Evolutionary conservation across 2,329 filamentous ascomycete species (phyloP).

Genomic region (Dichotomopilus funicola): DNA sequence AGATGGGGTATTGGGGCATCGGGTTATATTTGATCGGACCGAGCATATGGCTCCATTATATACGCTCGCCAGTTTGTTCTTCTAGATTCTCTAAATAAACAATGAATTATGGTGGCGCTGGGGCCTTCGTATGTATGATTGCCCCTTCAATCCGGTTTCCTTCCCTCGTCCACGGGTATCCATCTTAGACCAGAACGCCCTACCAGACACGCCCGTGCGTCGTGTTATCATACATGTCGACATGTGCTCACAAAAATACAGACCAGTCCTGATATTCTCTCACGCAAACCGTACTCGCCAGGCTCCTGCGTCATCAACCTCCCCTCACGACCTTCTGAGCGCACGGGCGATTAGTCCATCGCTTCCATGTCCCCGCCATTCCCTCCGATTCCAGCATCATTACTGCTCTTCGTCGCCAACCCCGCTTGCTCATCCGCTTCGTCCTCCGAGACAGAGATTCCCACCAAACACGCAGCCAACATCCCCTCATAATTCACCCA

Average conservation of each 20-base stretch:
- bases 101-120: not conserved
- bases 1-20: too few species aligned
- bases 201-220: not conserved
- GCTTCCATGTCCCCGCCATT: slow-evolving; percentile 56
- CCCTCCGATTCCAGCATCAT: slow-evolving; percentile 21
- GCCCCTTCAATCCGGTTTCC: not conserved
- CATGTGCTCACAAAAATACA: not conserved
- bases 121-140: not conserved
- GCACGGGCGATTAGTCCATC: slow-evolving; percentile 14
- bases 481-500: slow-evolving; percentile 71
- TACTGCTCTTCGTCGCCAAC: too few species aligned
- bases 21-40: too few species aligned
- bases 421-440: slow-evolving; percentile 31
- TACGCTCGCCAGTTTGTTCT: too few species aligned
- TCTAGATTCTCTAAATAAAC: not conserved
- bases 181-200: slow-evolving; percentile 6
- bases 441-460: slow-evolving; percentile 55
- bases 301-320: not conserved
- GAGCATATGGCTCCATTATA: too few species aligned
- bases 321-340: too few species aligned
- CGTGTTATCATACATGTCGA: not conserved
- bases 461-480: slow-evolving; percentile 56
- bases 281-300: not conserved
- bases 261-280: too few species aligned
- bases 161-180: slow-evolving; percentile 15